Base-by-base conservation (phyloP, 768 basidiomycete genomes). In the Lentinula guzmanii region DNA sequence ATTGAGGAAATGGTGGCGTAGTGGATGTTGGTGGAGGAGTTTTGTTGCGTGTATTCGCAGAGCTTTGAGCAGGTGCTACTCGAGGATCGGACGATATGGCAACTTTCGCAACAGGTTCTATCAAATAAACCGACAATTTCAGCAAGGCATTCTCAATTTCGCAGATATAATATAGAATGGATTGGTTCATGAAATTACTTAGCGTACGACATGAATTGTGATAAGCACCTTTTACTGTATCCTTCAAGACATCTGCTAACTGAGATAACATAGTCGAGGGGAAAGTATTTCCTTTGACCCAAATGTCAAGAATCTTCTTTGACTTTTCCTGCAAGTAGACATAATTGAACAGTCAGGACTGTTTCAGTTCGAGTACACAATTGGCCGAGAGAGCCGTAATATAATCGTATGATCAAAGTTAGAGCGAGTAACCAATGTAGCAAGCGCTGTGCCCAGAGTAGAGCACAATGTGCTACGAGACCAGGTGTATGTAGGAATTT, bases 281-380 rank as follows among this genome's bases (percentile, higher is more conserved):
- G 77, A 99, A 99, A 53, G 96, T 96, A 74, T 81, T 85, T 62
- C 86, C 85, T 74, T 95, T 96, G 69, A 82, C 83, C 96, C 96
- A 99, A 69, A 99, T 98, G 77, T 98, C 97, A 75, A 96, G 85
- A 70, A 99, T 87, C 76, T 98, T 98, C 81, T 90, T 89, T 51
- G 91, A 83, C 78, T 99, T 99, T 80, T 97, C 96, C 95, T 98
- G 80, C 75, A 71, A 75, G 67, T 69, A 69, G 69, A 65, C 70
- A 73, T 72, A 74, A 67, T 60, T 50, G 34, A 64, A 61, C 66
- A 64, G 79, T 84, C 74, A 84, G 79, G 76, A 74, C 65, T 68
- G 69, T 62, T 8, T 8, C 37, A 66, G 28, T 28, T 66, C 68
- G 67, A 69, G 70, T 68, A 64, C 69, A 71, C 67, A 45, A 59